A percentile compares a stretch with the other conserved stretches of the same genome.
Evolutionary conservation across 176 grass and related monocot species (phyloP).

Genomic region (Stipa capillata): DNA sequence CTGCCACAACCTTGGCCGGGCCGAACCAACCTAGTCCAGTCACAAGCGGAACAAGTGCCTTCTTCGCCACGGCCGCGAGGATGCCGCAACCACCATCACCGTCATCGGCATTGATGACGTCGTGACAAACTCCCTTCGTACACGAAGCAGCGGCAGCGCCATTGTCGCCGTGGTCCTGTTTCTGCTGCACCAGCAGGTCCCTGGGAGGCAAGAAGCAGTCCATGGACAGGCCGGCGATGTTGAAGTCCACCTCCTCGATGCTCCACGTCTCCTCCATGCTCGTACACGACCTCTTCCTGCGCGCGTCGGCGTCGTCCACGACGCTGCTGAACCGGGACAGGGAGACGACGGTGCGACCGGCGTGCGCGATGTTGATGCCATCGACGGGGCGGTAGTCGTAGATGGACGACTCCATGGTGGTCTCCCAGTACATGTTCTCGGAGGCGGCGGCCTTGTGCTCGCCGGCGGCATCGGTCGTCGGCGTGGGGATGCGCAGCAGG

Average conservation of each 20-base stretch:
- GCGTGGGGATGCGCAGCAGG: conserved; percentile 33
- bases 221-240: conserved; percentile 50
- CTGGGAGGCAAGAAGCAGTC: conserved; percentile 75
- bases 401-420: conserved; percentile 52
- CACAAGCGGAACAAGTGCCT: conserved; percentile 1
- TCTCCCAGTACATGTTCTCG: conserved; percentile 70
- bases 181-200: conserved; percentile 14
- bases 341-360: conserved; percentile 45
- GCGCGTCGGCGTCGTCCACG: conserved; percentile 11
- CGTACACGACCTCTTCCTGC: neutral
- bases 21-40: conserved; percentile 15
- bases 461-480: neutral
- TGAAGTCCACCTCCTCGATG: conserved; percentile 80
- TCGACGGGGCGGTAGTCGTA: conserved; percentile 66
- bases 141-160: neutral
- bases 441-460: neutral
- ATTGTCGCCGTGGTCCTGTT: neutral
- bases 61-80: neutral
- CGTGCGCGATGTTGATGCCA: conserved; percentile 74
- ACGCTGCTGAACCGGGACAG: conserved; percentile 28
- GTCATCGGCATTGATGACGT: neutral
- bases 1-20: conserved; percentile 15
- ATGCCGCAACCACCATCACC: neutral
- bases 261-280: conserved; percentile 69
- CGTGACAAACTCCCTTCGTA: neutral